Percentiles rank a stretch among this genome's conserved stretches.
phyloP scores from a whole-genome alignment of 2,329 filamentous ascomycete genomes.

The Arthrobotrys iridis region DNA sequence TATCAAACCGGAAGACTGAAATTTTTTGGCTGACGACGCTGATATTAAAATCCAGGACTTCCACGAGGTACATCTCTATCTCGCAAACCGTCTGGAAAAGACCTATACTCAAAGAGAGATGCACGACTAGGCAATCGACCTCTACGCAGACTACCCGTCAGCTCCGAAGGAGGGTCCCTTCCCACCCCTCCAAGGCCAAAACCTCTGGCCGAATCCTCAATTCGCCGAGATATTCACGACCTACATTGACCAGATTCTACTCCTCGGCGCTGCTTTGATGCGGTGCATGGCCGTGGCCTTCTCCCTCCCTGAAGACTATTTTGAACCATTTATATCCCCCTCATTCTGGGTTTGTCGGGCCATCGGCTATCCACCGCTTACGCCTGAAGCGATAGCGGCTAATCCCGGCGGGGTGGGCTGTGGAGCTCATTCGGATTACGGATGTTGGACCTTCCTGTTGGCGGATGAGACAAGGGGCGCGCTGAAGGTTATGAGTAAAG shows the following conservation, averaged over 20 bases:
- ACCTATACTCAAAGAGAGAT: not conserved
- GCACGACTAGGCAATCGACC: slow-evolving; percentile 57
- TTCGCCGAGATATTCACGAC: slow-evolving; percentile 58
- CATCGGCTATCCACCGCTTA: slow-evolving; percentile 58
- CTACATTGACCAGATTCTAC: slow-evolving; percentile 50
- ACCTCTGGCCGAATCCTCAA: slow-evolving; percentile 63
- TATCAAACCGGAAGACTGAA: not conserved
- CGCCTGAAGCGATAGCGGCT: slow-evolving; percentile 4
- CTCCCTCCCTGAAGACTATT: slow-evolving; percentile 56
- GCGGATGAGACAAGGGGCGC: slow-evolving; percentile 63
- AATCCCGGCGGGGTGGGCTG: slow-evolving; percentile 61
- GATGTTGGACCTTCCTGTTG: slow-evolving; percentile 64
- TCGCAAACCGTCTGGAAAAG: not conserved
- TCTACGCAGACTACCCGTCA: slow-evolving; percentile 57
- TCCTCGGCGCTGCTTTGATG: slow-evolving; percentile 57
- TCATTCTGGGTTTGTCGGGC: slow-evolving; percentile 57
- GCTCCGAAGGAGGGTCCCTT: slow-evolving; percentile 53
- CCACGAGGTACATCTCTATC: slow-evolving; percentile 56
- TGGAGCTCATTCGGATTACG: slow-evolving; percentile 64
- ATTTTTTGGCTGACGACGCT: not conserved
- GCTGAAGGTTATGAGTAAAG: slow-evolving; percentile 63
- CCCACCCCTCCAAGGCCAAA: slow-evolving; percentile 62
- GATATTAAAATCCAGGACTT: slow-evolving; percentile 58
- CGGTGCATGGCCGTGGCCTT: slow-evolving; percentile 57
- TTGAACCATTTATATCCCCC: slow-evolving; percentile 58